Evolutionary conservation across 495 filamentous ascomycete species (phyloP).

Genomic region (Eremomyces bilateralis): DNA sequence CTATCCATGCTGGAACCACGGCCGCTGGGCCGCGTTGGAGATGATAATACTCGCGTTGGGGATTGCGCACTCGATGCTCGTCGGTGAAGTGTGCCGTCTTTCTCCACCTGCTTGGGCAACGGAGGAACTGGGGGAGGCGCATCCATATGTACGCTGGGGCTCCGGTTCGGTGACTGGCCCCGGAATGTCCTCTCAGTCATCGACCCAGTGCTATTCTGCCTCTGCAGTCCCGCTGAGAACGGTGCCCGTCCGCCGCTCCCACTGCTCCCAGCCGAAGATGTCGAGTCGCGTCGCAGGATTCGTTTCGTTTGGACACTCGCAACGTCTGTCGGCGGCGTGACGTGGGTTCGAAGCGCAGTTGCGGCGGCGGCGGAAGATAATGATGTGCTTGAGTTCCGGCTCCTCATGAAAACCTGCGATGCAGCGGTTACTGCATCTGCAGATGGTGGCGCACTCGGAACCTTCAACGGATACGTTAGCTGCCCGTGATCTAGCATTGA

Average conservation of each 20-base stretch:
- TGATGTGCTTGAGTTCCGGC: conserved; percentile 36
- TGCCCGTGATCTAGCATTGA: too few relatives aligned
- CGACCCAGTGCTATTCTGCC: conserved; percentile 49
- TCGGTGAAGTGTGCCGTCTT: conserved; percentile 18
- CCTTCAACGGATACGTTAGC: too few relatives aligned
- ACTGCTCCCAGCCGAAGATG: conserved; percentile 39
- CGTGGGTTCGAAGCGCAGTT: conserved; percentile 54
- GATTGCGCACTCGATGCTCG: conserved; percentile 32
- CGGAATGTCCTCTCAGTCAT: conserved; percentile 79
- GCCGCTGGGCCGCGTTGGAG: conserved; percentile 19
- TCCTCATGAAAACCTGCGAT: conserved; percentile 53
- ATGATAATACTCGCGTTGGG: conserved; percentile 26
- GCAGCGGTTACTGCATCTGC: conserved; percentile 57
- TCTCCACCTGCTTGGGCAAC: conserved; percentile 32
- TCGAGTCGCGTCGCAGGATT: conserved; percentile 46
- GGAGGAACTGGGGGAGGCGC: conserved; percentile 49
- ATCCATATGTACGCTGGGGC: conserved; percentile 14
- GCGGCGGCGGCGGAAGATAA: conserved; percentile 72
- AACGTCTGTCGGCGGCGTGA: conserved; percentile 52
- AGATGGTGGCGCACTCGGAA: conserved; percentile 32
- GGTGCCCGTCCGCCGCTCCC: conserved; percentile 19
- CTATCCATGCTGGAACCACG: conserved; percentile 27
- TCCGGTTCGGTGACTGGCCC: conserved; percentile 36
- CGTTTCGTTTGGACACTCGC: conserved; percentile 74
- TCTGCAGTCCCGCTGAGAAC: conserved; percentile 28